Percentiles rank a stretch among this genome's conserved stretches.
Evolutionary conservation across 1,284 basidiomycete genomes (phyloP).

Genomic region (Ustilago vetiveriae): DNA sequence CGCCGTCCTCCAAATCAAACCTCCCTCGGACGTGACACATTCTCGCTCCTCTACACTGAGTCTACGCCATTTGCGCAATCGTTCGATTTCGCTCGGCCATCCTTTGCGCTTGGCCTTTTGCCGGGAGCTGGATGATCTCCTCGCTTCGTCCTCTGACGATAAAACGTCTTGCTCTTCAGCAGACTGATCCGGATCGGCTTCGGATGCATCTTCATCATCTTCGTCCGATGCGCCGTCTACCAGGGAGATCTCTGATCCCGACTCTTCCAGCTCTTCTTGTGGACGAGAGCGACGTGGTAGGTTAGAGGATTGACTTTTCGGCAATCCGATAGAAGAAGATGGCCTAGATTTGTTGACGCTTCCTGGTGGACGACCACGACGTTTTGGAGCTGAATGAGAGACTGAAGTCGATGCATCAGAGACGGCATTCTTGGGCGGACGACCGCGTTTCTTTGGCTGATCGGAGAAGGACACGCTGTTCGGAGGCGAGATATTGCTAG

Average conservation of each 20-base stretch:
- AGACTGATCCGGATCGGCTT: slow-evolving; percentile 10
- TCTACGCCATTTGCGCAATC: slow-evolving; percentile 42
- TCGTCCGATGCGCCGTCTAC: slow-evolving; percentile 35
- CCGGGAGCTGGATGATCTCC: neutral
- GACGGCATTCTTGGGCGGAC: slow-evolving; percentile 7
- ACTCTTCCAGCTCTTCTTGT: neutral
- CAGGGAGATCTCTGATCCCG: slow-evolving; percentile 34
- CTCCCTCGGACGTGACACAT: slow-evolving; percentile 46
- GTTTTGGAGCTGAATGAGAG: neutral
- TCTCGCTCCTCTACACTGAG: slow-evolving; percentile 44
- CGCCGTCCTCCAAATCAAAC: slow-evolving; percentile 48
- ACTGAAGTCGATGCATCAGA: neutral
- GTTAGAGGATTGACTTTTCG: slow-evolving; percentile 4
- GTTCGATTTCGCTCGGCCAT: slow-evolving; percentile 34
- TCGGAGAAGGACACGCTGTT: slow-evolving; percentile 26
- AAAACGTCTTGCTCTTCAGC: slow-evolving; percentile 14
- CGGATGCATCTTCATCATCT: slow-evolving; percentile 21
- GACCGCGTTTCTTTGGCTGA: slow-evolving; percentile 6
- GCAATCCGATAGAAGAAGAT: slow-evolving; percentile 3
- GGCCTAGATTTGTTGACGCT: slow-evolving; percentile 16
- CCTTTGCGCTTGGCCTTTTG: slow-evolving; percentile 16
- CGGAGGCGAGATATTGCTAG: slow-evolving; percentile 2
- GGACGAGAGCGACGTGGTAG: slow-evolving; percentile 3
- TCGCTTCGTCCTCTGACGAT: slow-evolving; percentile 20
- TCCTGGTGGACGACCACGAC: slow-evolving; percentile 14